A percentile compares a stretch with the other conserved stretches of the same genome.
Evolutionary conservation across 345 rosid species (phyloP).

Genomic region (Boechera divaricarpa): DNA sequence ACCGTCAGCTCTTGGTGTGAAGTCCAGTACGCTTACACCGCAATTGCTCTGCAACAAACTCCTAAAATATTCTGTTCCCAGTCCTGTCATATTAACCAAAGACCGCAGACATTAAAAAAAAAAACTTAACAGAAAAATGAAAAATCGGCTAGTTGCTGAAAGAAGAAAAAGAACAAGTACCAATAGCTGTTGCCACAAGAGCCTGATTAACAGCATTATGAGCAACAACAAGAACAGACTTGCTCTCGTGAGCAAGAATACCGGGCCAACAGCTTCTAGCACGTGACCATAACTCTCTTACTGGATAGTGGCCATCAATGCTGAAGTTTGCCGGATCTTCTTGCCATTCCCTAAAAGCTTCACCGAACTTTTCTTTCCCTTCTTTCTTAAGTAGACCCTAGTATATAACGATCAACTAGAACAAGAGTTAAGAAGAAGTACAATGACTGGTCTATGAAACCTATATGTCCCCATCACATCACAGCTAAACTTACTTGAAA

Average conservation of each 20-base stretch:
- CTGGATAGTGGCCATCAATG: slow-evolving; percentile 89
- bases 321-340: slow-evolving; percentile 75
- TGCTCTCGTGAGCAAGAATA: slow-evolving; percentile 76
- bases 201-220: slow-evolving; percentile 98
- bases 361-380: slow-evolving; percentile 79
- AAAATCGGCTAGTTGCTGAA: background rate
- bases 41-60: slow-evolving; percentile 92
- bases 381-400: slow-evolving; percentile 92
- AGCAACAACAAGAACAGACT: slow-evolving; percentile 91
- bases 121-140: background rate
- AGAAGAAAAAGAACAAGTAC: slow-evolving; percentile 47
- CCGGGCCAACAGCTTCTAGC: slow-evolving; percentile 72
- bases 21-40: slow-evolving; percentile 91
- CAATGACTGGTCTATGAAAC: background rate
- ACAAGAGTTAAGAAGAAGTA: background rate
- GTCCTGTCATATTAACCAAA: slow-evolving; percentile 51
- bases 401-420: slow-evolving; percentile 36
- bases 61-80: slow-evolving; percentile 85
- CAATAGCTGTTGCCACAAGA: slow-evolving; percentile 85
- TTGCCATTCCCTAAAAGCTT: slow-evolving; percentile 82
- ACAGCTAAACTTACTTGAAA: slow-evolving; percentile 62
- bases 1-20: slow-evolving; percentile 64
- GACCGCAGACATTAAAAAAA: background rate
- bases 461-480: background rate
- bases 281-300: slow-evolving; percentile 88